Evolutionary conservation across 345 rosid species (phyloP), one percentile per base, ranked within the genome.

Genomic region (Firmiana major): DNA sequence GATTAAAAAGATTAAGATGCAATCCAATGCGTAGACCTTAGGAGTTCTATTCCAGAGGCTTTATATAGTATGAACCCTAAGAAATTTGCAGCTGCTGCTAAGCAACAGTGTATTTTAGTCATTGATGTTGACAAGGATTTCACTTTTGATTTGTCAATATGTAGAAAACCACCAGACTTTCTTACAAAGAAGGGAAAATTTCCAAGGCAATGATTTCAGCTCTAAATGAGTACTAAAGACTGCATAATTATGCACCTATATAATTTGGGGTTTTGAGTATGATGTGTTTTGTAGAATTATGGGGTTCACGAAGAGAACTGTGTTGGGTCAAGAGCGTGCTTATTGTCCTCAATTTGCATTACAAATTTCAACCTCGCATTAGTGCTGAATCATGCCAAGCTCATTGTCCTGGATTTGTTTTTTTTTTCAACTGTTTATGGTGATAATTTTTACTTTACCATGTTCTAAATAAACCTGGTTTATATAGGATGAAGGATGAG

Each of bases 161-260:
- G n/a, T 46, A 73, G 68, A 63, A 51, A 63, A 62, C 43, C 70
- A 51, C 55, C n/a, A 5, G 55, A 51, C 59, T 55, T 73, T 78
- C 55, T 71, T 40, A 21, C 55, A 74, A 28, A 28, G 70, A 75
- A 42, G 55, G 75, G 24, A 13, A 78, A 74, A 21, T 40, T 79
- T 83, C 81, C 5, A 75, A 11, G 24, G 74, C 78, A 77, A 85
- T 85, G 77, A 81, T 85, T 81, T 81, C 81, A 68, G 79, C 51
- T 73, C 72, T 49, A 76, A 68, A 71, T 51, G 71, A 51, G 55
- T 51, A 66, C 38, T 60, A 28, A 21, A 13, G 60, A 63, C 55
- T 40, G 15, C 71, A 45, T 53, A 49, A 48, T 21, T 75, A 31
- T 17, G 48, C 53, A 15, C 31, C 26, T 51, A 38, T 65, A 28